These are phyloP conservation scores for Breynia disticha DNA, from an alignment of 441 rosid genomes.

Conservation along the genomic window DNA sequence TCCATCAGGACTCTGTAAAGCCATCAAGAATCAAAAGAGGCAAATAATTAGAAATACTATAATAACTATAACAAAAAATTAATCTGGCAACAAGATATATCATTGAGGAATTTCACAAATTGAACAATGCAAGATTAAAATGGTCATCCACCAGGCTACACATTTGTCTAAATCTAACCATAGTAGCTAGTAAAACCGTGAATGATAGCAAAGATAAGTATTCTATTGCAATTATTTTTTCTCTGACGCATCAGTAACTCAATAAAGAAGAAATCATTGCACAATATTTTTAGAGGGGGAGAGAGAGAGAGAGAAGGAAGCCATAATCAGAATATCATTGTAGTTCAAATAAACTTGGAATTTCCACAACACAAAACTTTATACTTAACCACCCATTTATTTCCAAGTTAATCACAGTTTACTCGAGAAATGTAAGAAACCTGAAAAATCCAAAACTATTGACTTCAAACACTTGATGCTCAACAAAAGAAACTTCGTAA, in stretches of 20 bases:
- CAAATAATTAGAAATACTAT: slow-evolving; percentile 5
- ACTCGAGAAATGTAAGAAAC: slow-evolving; percentile 5
- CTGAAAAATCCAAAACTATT: background rate
- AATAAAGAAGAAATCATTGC: slow-evolving; percentile 19
- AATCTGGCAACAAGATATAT: background rate
- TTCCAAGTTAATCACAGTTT: slow-evolving; percentile 8
- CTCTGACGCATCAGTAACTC: slow-evolving; percentile 15
- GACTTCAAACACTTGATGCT: background rate
- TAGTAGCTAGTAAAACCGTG: background rate
- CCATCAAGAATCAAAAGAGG: slow-evolving; percentile 10
- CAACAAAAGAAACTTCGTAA: too few species aligned
- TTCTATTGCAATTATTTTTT: background rate
- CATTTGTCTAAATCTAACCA: slow-evolving; percentile 11
- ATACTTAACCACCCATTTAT: background rate
- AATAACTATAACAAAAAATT: slow-evolving; percentile 3
- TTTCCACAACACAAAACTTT: background rate
- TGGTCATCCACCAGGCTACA: background rate
- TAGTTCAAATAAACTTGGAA: slow-evolving; percentile 4
- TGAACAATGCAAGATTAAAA: background rate
- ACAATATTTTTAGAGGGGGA: slow-evolving; percentile 15
- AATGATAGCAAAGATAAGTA: background rate
- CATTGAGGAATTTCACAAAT: background rate
- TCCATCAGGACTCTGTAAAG: slow-evolving; percentile 87
- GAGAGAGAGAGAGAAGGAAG: slow-evolving; percentile 12
- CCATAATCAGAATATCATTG: slow-evolving; percentile 19